Evolutionary conservation across 208 protist genomes (phyloP).

Genomic region (Polymyxa betae): DNA sequence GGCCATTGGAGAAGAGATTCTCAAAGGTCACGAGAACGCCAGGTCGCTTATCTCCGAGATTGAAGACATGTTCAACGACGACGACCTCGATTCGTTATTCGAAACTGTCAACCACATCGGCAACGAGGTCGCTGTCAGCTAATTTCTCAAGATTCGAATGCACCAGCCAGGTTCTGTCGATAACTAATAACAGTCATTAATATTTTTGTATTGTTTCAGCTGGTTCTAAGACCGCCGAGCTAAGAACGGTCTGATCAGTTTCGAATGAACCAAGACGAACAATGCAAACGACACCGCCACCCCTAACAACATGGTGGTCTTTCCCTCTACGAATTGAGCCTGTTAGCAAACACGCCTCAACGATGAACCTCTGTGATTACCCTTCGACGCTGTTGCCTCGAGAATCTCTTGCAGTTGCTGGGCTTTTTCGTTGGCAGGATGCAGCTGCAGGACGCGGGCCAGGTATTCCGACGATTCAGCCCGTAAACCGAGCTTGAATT

Average conservation of each 20-base stretch:
- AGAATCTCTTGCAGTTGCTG: conserved; percentile 2
- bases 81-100: background rate
- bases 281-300: background rate
- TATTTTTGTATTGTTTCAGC: too few relatives aligned
- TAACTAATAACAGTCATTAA: too few relatives aligned
- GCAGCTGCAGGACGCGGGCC: conserved; percentile 14
- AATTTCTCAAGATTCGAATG: background rate
- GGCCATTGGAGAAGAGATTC: background rate
- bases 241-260: background rate
- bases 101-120: background rate
- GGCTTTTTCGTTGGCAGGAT: conserved; percentile 19
- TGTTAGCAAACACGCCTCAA: background rate
- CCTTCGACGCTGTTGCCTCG: conserved; percentile 14
- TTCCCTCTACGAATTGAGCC: background rate
- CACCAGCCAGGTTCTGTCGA: background rate
- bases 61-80: background rate
- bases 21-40: background rate
- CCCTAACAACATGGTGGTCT: background rate
- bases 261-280: background rate
- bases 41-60: background rate
- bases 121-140: background rate
- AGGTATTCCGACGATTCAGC: background rate
- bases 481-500: conserved; percentile 40
- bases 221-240: background rate
- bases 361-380: background rate